Conservation (phyloP, 1,284 basidiomycete species). For the Sporisorium graminicola region DNA sequence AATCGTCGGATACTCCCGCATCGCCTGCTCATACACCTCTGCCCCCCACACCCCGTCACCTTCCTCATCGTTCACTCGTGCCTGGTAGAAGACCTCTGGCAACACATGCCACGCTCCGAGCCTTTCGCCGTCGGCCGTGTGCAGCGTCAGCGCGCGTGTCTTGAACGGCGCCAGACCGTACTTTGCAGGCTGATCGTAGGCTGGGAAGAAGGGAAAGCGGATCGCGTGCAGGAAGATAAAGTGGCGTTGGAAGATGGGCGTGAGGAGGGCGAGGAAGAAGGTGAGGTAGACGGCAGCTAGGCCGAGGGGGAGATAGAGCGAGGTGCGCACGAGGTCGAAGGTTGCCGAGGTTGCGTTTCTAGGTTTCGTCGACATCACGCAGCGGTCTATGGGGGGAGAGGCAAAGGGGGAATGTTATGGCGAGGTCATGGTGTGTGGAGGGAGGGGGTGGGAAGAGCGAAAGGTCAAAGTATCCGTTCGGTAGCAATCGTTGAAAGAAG, state of each 20-base stretch:
- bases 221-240: conserved; percentile 56
- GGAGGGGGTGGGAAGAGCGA: neutral
- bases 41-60: conserved; percentile 31
- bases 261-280: conserved; percentile 46
- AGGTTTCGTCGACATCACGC: neutral
- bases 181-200: conserved; percentile 22
- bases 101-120: conserved; percentile 92
- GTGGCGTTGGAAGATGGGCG: conserved; percentile 32
- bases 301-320: conserved; percentile 24
- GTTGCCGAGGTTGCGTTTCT: neutral
- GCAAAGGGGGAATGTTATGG: neutral
- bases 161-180: conserved; percentile 77
- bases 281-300: conserved; percentile 31
- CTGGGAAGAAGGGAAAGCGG: conserved; percentile 47
- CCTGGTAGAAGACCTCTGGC: conserved; percentile 77
- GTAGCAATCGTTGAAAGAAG: neutral
- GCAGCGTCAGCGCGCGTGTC: conserved; percentile 79
- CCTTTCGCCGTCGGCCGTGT: conserved; percentile 80
- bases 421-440: neutral
- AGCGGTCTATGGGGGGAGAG: neutral
- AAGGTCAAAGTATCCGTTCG: no score
- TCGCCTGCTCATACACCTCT: conserved; percentile 39
- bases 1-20: conserved; percentile 49
- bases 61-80: conserved; percentile 40
- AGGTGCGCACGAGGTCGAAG: conserved; percentile 12